Percentiles rank a stretch among this genome's conserved stretches.
These are phyloP conservation scores for Vinca minor DNA, from an alignment of 257 asterid genomes.

Conservation along the genomic window DNA sequence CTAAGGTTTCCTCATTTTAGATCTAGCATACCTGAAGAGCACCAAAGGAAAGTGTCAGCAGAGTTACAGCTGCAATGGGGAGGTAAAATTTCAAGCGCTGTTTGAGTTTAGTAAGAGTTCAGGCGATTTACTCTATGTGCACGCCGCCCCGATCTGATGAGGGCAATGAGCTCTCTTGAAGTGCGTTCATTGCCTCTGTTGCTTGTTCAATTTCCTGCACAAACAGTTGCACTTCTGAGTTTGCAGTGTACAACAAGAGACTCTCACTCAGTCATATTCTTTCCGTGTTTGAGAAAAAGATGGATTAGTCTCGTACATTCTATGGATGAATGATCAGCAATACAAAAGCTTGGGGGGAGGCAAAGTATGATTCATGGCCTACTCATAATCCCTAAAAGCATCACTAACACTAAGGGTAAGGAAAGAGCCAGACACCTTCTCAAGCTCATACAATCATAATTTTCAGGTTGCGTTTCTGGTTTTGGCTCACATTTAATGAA, in stretches of 20 bases:
- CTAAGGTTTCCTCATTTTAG: conserved; percentile 94
- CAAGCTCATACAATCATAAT: neutral
- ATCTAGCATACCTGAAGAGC: conserved; percentile 76
- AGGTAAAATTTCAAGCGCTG: neutral
- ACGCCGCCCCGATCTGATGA: conserved; percentile 98
- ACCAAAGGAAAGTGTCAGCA: neutral
- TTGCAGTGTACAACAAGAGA: neutral
- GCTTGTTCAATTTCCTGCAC: conserved; percentile 71
- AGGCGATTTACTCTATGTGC: conserved; percentile 66
- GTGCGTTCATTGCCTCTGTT: conserved; percentile 55
- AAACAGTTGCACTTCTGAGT: neutral
- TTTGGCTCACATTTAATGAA: no score
- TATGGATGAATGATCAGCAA: neutral
- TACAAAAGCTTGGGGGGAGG: neutral
- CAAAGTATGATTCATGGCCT: neutral
- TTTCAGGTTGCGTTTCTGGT: neutral
- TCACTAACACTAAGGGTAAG: neutral
- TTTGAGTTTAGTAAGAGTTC: conserved; percentile 3
- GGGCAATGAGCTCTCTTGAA: conserved; percentile 69
- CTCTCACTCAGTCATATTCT: neutral
- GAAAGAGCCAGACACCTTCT: neutral
- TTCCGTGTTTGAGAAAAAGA: neutral
- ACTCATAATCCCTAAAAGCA: no score
- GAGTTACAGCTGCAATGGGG: neutral
- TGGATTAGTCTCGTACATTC: neutral